phyloP scores from a whole-genome alignment of 139 green algal species.

The Tetradesmus obliquus region DNA sequence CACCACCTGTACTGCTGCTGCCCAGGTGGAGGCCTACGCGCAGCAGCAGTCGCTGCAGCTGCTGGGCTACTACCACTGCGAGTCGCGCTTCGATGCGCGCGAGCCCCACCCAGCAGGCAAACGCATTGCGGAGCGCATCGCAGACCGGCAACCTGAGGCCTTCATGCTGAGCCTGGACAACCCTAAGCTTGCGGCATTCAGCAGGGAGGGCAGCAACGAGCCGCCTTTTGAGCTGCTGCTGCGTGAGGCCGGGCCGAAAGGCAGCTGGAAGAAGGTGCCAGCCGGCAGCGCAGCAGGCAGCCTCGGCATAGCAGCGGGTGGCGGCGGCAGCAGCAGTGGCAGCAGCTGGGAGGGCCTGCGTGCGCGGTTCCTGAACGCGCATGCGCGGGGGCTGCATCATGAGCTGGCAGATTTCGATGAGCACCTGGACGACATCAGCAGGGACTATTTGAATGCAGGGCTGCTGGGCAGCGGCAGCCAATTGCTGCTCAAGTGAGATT shows the following conservation, averaged over 20 bases:
- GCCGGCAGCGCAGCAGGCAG: background rate
- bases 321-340: background rate
- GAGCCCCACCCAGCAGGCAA: conserved; percentile 35
- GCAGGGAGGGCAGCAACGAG: conserved; percentile 13
- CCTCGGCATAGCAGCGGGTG: background rate
- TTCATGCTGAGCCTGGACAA: conserved; percentile 43
- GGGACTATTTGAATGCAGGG: conserved; percentile 37
- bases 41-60: conserved; percentile 57
- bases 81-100: conserved; percentile 60
- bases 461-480: conserved; percentile 9
- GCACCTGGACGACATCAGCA: conserved; percentile 50
- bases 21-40: conserved; percentile 56
- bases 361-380: conserved; percentile 36
- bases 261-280: conserved; percentile 30
- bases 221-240: conserved; percentile 35
- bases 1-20: background rate
- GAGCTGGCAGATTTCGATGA: conserved; percentile 52
- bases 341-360: conserved; percentile 30
- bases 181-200: conserved; percentile 31
- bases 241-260: background rate
- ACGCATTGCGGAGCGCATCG: conserved; percentile 45
- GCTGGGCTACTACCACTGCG: conserved; percentile 85
- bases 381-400: conserved; percentile 7
- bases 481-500: background rate
- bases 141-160: conserved; percentile 23